Conservation (phyloP, 208 protist genomes). For the Trypanosoma rangeli region DNA sequence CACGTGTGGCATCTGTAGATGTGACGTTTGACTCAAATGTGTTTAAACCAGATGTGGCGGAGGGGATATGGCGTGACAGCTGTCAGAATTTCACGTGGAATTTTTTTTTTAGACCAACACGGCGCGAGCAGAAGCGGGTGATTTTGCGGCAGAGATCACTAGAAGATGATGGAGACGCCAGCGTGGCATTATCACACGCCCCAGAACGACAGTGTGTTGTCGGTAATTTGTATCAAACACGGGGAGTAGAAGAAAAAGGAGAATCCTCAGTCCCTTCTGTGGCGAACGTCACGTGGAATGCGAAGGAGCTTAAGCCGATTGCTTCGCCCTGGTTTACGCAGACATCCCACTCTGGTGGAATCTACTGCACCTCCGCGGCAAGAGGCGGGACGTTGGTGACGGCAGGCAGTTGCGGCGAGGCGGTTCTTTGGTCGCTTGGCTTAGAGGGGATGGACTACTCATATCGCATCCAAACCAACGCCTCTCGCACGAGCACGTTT, state of each 20-base stretch:
- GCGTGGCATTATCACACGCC: background rate
- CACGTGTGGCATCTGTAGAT: slow-evolving; percentile 14
- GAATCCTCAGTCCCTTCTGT: background rate
- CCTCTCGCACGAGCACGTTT: slow-evolving; percentile 7
- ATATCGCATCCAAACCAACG: slow-evolving; percentile 23
- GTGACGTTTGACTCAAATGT: slow-evolving; percentile 19
- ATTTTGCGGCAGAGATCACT: background rate
- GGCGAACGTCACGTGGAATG: background rate
- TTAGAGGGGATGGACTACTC: slow-evolving; percentile 16
- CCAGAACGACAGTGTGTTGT: background rate
- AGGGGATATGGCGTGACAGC: background rate
- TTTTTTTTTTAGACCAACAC: slow-evolving; percentile 21
- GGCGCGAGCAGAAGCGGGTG: slow-evolving; percentile 23
- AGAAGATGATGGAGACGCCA: background rate
- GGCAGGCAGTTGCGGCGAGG: slow-evolving; percentile 58
- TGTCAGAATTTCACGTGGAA: slow-evolving; percentile 3
- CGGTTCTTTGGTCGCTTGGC: slow-evolving; percentile 49
- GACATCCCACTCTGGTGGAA: slow-evolving; percentile 43
- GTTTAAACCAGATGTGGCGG: background rate
- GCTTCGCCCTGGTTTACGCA: slow-evolving; percentile 35
- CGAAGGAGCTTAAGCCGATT: slow-evolving; percentile 37
- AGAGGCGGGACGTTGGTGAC: slow-evolving; percentile 42
- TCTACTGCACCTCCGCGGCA: slow-evolving; percentile 41
- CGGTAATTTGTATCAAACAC: background rate
- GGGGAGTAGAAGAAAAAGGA: background rate